phyloP scores from a whole-genome alignment of 176 grass and related monocot genomes.

The Elaeis guineensis region DNA sequence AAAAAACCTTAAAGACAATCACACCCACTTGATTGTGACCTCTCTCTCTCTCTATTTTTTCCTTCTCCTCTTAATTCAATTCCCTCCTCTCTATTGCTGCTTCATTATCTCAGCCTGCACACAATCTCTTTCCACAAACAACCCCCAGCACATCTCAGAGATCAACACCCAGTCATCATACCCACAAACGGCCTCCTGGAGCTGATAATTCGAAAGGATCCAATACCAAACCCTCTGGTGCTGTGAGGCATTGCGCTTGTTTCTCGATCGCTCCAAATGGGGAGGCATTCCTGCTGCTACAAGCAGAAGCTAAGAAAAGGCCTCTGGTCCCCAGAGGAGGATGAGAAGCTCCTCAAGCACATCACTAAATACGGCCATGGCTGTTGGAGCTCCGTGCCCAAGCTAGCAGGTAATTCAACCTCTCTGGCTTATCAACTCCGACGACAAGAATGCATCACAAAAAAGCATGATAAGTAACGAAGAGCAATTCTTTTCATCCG shows the following conservation, averaged over 20 bases:
- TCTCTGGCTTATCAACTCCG: no score
- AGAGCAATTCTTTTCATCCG: no score
- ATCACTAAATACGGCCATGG: conserved; percentile 63
- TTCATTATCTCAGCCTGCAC: neutral
- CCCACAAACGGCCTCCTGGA: no score
- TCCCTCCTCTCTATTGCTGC: neutral
- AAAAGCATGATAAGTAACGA: no score
- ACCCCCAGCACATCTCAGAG: no score
- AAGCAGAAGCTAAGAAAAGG: conserved; percentile 73
- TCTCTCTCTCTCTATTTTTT: neutral
- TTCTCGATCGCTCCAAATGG: conserved; percentile 40
- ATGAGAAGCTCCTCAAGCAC: conserved; percentile 71
- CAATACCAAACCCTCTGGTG: no score
- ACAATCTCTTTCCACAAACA: neutral
- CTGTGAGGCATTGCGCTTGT: neutral
- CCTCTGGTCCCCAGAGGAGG: conserved; percentile 78
- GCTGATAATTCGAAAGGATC: no score
- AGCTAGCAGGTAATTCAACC: conserved; percentile 37
- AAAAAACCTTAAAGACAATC: no score
- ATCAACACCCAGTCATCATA: no score
- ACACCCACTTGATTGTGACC: neutral
- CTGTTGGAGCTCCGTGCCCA: conserved; percentile 77
- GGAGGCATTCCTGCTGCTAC: conserved; percentile 76
- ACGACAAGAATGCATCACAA: no score
- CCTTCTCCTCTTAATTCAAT: neutral